Evolutionary conservation across 306 rosid species (phyloP).

Genomic region (Luffa acutangula): DNA sequence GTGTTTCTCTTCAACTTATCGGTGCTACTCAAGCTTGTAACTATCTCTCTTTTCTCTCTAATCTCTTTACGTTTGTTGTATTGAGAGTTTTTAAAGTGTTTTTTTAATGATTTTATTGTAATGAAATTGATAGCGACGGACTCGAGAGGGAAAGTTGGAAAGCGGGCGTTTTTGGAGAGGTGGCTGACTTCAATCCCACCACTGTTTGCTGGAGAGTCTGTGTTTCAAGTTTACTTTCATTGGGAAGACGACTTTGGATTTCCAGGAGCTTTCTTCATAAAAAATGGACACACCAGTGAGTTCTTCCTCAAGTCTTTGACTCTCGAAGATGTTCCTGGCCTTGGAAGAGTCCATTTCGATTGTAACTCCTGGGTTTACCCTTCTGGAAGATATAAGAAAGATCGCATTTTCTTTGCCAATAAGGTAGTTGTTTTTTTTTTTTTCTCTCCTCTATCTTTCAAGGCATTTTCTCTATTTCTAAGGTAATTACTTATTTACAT

Average conservation of each 20-base stretch:
- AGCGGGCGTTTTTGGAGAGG: conserved; percentile 41
- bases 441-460: too few relatives aligned
- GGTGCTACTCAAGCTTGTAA: conserved; percentile 14
- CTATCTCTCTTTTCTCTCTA: background rate
- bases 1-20: conserved; percentile 45
- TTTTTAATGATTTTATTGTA: too few relatives aligned
- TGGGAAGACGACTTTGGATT: conserved; percentile 48
- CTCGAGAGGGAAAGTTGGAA: conserved; percentile 45
- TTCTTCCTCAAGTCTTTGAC: conserved; percentile 53
- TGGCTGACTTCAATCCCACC: conserved; percentile 44
- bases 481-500: conserved; percentile 4
- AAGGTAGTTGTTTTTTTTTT: conserved; percentile 24
- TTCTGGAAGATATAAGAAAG: conserved; percentile 35
- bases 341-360: conserved; percentile 45
- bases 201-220: conserved; percentile 38
- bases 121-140: conserved; percentile 22
- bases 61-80: background rate
- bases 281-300: conserved; percentile 55
- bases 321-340: conserved; percentile 58
- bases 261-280: conserved; percentile 63
- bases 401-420: conserved; percentile 68
- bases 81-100: too few relatives aligned
- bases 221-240: conserved; percentile 40
- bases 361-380: conserved; percentile 92
- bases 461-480: too few relatives aligned